Base-by-base conservation (phyloP, 345 rosid genomes). In the Noccaea caerulescens region DNA sequence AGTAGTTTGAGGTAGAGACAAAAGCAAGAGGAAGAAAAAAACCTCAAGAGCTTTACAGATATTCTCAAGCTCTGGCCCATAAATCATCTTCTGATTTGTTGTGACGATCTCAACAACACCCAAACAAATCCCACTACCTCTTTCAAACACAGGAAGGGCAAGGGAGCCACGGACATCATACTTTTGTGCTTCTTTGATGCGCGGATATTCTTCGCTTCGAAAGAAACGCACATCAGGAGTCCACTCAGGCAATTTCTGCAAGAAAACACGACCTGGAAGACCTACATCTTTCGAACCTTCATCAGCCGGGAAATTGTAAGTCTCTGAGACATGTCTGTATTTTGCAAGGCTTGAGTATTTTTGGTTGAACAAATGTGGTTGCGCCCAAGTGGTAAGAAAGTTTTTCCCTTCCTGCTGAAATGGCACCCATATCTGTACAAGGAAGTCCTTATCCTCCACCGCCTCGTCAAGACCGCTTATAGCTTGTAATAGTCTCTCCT, bases 31-130 rank as follows among this genome's bases (percentile, higher is more conserved):
- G 68, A 60, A 80, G 75, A 77, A 66, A 72, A 65, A 71, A 68
- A 92, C 98, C 98, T 88, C 92, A n/a, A 93, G 97, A 77, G 97
- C 98, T 82, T 85, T 82, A 84, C 98, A 82, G 71, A 93, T 77
- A 59, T 82, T 81, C 56, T 90, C 96, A 54, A 90, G 86, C 59
- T 90, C 96, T 4, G 86, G 83, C 9, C 82, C 79, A 68, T 88
- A 90, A 74, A 81, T 84, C 78, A 77, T 80, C 79, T 83, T 84
- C 79, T 75, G 88, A 63, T 83, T 75, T 56, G 97, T 93, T 23
- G 91, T 85, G 58, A 93, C 82, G 54, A 93, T 76, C 88, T 93
- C 98, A 75, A 93, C 89, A 70, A 93, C 95, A 30, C 97, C 97
- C 78, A 93, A 80, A 81, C 96, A 93, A 75, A 55, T 82, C 39